phyloP scores from a whole-genome alignment of 345 rosid genomes.

The Trapa incisa region DNA sequence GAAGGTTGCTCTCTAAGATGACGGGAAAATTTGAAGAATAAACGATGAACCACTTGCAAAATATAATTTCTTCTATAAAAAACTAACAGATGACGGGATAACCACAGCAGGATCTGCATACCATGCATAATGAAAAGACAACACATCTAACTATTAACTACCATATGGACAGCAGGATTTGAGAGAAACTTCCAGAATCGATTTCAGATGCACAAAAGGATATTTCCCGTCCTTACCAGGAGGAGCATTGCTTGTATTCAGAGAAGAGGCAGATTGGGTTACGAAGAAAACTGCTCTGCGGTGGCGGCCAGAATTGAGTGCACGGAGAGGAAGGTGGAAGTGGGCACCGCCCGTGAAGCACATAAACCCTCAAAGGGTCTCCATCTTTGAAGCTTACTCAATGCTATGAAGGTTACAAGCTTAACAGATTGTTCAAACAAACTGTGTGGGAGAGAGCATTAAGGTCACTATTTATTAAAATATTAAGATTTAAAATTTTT shows the following conservation, averaged over 20 bases:
- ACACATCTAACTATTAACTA: not conserved
- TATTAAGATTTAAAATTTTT: too few species aligned
- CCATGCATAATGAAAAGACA: not conserved
- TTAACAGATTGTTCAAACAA: not conserved
- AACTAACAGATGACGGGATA: not conserved
- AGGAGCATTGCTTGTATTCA: slow-evolving; percentile 29
- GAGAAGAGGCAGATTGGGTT: slow-evolving; percentile 17
- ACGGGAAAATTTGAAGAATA: not conserved
- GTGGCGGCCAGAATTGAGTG: slow-evolving; percentile 12
- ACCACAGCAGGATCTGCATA: not conserved
- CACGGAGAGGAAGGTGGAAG: slow-evolving; percentile 15
- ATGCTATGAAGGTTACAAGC: not conserved
- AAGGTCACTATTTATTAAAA: too few species aligned
- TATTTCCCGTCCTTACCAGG: slow-evolving; percentile 28
- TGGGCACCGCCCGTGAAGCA: slow-evolving; percentile 25
- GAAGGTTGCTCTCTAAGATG: slow-evolving; percentile 20
- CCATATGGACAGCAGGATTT: not conserved
- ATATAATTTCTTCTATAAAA: not conserved
- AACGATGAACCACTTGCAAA: not conserved
- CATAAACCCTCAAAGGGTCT: slow-evolving; percentile 35
- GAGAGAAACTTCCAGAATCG: not conserved
- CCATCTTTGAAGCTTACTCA: slow-evolving; percentile 24
- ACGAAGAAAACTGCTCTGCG: slow-evolving; percentile 20
- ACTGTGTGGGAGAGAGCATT: too few species aligned
- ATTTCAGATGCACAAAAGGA: not conserved